Percentiles rank a stretch among this genome's conserved stretches.
phyloP scores from a whole-genome alignment of 306 rosid species.

The Vigna hirtella region DNA sequence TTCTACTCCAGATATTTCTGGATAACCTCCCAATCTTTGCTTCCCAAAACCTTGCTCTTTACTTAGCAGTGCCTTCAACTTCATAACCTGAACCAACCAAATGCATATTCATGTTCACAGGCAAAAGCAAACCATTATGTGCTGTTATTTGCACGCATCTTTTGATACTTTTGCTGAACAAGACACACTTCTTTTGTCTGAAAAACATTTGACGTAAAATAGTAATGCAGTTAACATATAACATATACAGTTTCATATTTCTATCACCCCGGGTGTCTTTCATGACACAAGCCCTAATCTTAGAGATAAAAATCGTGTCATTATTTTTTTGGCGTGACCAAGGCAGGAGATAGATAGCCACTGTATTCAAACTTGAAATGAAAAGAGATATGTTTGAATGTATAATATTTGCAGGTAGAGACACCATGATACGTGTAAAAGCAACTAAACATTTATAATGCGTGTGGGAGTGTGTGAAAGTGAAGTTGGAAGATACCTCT shows the following conservation, averaged over 20 bases:
- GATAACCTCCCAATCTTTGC: constrained; percentile 55
- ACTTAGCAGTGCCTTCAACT: constrained; percentile 53
- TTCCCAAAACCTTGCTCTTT: constrained; percentile 60
- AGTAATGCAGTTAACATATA: not conserved
- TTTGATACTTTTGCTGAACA: too few species aligned
- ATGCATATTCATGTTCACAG: too few species aligned
- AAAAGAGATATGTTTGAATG: not conserved
- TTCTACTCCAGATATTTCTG: constrained; percentile 66
- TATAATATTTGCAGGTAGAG: constrained; percentile 25
- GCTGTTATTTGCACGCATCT: too few species aligned
- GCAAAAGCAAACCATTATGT: too few species aligned
- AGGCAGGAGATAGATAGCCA: constrained; percentile 1
- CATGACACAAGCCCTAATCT: not conserved
- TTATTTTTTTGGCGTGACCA: not conserved
- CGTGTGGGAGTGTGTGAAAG: not conserved
- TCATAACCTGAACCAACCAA: constrained; percentile 54
- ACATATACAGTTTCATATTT: not conserved
- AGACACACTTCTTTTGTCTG: not conserved
- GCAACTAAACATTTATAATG: not conserved
- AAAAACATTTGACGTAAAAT: not conserved
- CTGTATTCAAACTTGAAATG: not conserved
- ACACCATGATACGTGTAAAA: not conserved
- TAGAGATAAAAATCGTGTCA: not conserved
- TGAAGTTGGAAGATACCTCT: constrained; percentile 57
- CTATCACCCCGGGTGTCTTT: not conserved